These are phyloP conservation scores for Nicotiana sylvestris DNA, from an alignment of 257 asterid species.

Conservation along the genomic window DNA sequence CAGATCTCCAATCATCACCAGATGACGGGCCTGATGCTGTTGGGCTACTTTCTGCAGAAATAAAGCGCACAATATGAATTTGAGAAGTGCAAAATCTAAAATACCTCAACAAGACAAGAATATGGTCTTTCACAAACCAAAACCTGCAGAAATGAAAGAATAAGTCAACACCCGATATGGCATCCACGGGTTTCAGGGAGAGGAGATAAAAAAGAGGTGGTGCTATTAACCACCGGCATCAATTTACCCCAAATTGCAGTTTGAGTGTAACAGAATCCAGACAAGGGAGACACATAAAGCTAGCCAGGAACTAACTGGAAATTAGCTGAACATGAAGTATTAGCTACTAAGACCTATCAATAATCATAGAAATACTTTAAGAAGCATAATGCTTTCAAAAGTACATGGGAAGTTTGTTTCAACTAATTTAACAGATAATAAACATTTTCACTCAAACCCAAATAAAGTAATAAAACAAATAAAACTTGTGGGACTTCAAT, in stretches of 20 bases:
- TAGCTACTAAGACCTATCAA: background rate
- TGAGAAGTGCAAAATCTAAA: background rate
- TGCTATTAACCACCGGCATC: background rate
- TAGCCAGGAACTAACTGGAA: background rate
- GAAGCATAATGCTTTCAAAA: background rate
- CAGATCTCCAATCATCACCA: slow-evolving; percentile 94
- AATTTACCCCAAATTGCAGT: background rate
- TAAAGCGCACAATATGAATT: background rate
- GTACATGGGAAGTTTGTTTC: background rate
- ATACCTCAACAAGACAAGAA: slow-evolving; percentile 6
- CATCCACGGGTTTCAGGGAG: background rate
- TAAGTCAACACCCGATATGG: background rate
- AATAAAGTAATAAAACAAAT: background rate
- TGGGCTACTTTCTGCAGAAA: slow-evolving; percentile 74
- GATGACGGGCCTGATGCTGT: slow-evolving; percentile 58
- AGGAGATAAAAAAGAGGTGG: background rate
- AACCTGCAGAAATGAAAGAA: background rate
- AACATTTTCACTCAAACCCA: background rate
- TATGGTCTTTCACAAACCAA: background rate
- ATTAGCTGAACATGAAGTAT: background rate
- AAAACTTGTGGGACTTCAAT: background rate
- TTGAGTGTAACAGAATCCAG: background rate
- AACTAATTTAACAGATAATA: background rate
- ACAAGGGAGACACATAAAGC: background rate
- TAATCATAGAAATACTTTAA: background rate